A percentile compares a stretch with the other conserved stretches of the same genome.
Conservation (phyloP, 2,329 filamentous ascomycete species). For the Anthostomella pinea region DNA sequence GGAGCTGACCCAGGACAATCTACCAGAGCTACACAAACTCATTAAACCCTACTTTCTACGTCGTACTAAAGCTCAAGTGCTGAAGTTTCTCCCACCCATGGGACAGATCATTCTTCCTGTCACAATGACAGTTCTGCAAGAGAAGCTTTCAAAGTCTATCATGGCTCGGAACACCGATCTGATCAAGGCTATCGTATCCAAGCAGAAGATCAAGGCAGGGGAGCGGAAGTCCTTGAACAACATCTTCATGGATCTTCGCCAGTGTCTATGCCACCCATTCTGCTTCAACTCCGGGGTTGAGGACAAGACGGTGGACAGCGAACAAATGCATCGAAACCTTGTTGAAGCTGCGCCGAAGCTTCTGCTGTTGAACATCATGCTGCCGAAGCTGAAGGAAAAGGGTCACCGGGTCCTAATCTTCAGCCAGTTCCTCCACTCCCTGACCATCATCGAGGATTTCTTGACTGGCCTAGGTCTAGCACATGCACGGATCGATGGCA, state of each 20-base stretch:
- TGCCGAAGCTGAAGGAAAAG: constrained; percentile 80
- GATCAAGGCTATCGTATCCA: constrained; percentile 80
- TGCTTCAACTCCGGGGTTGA: constrained; percentile 90
- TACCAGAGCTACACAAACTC: constrained; percentile 75
- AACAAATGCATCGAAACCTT: constrained; percentile 71
- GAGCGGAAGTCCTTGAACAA: constrained; percentile 87
- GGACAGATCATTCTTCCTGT: constrained; percentile 92
- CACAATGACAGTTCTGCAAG: constrained; percentile 92
- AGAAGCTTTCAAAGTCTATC: constrained; percentile 92
- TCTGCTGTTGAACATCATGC: constrained; percentile 75
- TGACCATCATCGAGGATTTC: constrained; percentile 92
- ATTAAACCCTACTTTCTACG: constrained; percentile 70
- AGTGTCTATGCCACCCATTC: constrained; percentile 94
- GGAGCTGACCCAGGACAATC: constrained; percentile 78
- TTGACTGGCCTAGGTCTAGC: constrained; percentile 69
- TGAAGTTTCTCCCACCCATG: constrained; percentile 90
- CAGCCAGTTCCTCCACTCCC: constrained; percentile 87
- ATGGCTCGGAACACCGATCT: constrained; percentile 86
- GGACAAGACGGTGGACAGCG: constrained; percentile 62
- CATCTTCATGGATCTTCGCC: constrained; percentile 90
- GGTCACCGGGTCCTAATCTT: constrained; percentile 93
- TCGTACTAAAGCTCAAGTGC: constrained; percentile 84
- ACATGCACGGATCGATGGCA: constrained; percentile 84
- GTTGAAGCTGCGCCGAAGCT: constrained; percentile 91
- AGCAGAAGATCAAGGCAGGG: constrained; percentile 60